Base-by-base conservation (phyloP, 352 stramenopile genomes). In the Blastocystis sp. region DNA sequence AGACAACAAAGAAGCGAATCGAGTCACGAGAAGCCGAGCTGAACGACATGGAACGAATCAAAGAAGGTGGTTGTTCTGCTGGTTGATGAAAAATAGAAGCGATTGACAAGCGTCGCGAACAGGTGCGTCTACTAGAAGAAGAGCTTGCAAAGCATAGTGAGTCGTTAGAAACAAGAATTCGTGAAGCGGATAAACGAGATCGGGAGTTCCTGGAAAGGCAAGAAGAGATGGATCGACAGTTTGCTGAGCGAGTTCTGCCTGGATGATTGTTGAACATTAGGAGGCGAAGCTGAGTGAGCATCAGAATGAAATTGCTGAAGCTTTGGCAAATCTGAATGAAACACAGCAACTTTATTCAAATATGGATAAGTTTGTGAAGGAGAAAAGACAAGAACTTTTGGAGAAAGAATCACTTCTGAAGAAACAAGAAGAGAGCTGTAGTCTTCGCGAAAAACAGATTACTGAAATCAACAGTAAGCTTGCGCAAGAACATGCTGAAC, bases 341-440 rank as follows among this genome's bases (percentile, higher is more conserved):
- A 81, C 70, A 41, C 70, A 81, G 54, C 45, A 63, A 41, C 37
- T 81, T n/a, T 81, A 81, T 41, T 30, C 70, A 41, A 81, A 64
- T 16, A 81, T 81, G 70, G 70, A 81, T 30, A 47, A 47, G 54
- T 81, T 81, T 41, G 70, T 81, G 70, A 81, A 81, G 70, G 70
- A 81, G 70, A 81, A 81, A 26, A 45, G 70, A 3, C 39, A 81
- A 41, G 24, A 26, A 0, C 20, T 81, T 16, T 53, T 81, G 6
- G 39, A 37, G 34, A 62, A 63, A 20, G 70, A 81, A 53, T n/a
- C 70, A 18, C 45, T 18, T n/a, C 37, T 81, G 70, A 24, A 41
- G n/a, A 41, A 47, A 16, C 20, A 43, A 41, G 34, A 62, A 24
- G 37, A 81, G n/a, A 41, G 55, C 11, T 37, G 53, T 8, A 53